These are phyloP conservation scores for Apostasia shenzhenica DNA, from an alignment of 106 monocot genomes.

Conservation along the genomic window DNA sequence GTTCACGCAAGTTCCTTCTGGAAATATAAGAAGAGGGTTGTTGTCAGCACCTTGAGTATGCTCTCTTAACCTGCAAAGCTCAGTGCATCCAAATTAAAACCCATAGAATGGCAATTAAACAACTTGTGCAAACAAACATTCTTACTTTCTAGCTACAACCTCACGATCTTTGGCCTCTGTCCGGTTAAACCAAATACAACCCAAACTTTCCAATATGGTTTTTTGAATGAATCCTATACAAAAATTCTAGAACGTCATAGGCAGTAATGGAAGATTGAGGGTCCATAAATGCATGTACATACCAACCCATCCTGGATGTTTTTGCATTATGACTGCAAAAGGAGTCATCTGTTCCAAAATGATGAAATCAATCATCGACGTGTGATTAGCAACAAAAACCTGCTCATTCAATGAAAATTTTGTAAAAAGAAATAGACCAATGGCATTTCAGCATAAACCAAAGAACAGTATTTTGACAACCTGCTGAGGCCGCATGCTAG, in stretches of 20 bases:
- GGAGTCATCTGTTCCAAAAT: constrained; percentile 96
- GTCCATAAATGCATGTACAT: constrained; percentile 12
- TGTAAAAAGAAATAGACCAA: neutral
- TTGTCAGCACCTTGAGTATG: constrained; percentile 70
- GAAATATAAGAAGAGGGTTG: constrained; percentile 96
- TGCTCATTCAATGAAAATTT: constrained; percentile 8
- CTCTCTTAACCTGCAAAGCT: constrained; percentile 55
- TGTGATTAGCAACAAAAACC: constrained; percentile 99
- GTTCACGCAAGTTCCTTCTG: constrained; percentile 99
- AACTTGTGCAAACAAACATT: neutral
- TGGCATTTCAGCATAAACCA: neutral
- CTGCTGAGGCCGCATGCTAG: constrained; percentile 91
- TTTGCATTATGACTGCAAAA: constrained; percentile 99
- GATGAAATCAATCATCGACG: constrained; percentile 98
- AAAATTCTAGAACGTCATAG: neutral
- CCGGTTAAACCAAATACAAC: constrained; percentile 96
- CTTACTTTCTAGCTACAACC: constrained; percentile 81
- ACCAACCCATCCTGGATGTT: constrained; percentile 99
- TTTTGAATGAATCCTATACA: constrained; percentile 81
- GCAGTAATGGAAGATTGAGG: neutral
- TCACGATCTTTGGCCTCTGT: constrained; percentile 91
- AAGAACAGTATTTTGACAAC: constrained; percentile 14
- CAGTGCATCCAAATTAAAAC: neutral
- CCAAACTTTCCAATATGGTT: constrained; percentile 88
- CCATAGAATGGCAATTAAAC: neutral